A percentile compares a stretch with the other conserved stretches of the same genome.
These are phyloP conservation scores for Bullera alba DNA, from an alignment of 768 basidiomycete genomes.

Conservation along the genomic window DNA sequence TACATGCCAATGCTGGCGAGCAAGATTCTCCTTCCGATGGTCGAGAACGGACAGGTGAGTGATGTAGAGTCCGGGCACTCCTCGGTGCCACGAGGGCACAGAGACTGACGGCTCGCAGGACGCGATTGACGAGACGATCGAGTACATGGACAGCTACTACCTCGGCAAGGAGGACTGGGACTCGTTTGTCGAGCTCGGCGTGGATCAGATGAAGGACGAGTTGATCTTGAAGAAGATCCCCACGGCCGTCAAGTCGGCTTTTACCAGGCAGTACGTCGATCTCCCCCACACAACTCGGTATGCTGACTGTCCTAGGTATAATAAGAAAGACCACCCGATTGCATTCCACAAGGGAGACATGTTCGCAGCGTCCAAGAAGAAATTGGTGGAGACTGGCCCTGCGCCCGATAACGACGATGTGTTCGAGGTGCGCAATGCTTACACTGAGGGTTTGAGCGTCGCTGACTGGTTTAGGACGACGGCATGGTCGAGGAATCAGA, in stretches of 20 bases:
- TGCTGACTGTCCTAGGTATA: slow-evolving; percentile 58
- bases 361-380: slow-evolving; percentile 74
- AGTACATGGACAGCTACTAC: slow-evolving; percentile 88
- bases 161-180: slow-evolving; percentile 96
- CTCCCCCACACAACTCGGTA: not conserved
- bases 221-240: slow-evolving; percentile 75
- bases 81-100: too few relatives aligned
- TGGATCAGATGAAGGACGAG: slow-evolving; percentile 71
- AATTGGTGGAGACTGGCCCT: slow-evolving; percentile 58
- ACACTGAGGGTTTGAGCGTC: slow-evolving; percentile 8
- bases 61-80: too few relatives aligned
- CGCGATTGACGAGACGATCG: slow-evolving; percentile 73
- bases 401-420: slow-evolving; percentile 89
- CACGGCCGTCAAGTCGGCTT: slow-evolving; percentile 67
- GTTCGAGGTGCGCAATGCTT: slow-evolving; percentile 58
- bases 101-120: slow-evolving; percentile 51
- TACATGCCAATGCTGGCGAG: slow-evolving; percentile 86
- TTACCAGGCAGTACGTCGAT: slow-evolving; percentile 71
- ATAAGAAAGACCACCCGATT: slow-evolving; percentile 80
- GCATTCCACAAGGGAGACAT: slow-evolving; percentile 79
- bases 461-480: slow-evolving; percentile 20
- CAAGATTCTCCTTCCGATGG: slow-evolving; percentile 69
- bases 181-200: slow-evolving; percentile 82
- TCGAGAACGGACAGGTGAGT: slow-evolving; percentile 67
- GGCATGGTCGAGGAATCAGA: slow-evolving; percentile 51